Evolutionary conservation across 768 basidiomycete species (phyloP).

Genomic region (Auricularia heimuer): DNA sequence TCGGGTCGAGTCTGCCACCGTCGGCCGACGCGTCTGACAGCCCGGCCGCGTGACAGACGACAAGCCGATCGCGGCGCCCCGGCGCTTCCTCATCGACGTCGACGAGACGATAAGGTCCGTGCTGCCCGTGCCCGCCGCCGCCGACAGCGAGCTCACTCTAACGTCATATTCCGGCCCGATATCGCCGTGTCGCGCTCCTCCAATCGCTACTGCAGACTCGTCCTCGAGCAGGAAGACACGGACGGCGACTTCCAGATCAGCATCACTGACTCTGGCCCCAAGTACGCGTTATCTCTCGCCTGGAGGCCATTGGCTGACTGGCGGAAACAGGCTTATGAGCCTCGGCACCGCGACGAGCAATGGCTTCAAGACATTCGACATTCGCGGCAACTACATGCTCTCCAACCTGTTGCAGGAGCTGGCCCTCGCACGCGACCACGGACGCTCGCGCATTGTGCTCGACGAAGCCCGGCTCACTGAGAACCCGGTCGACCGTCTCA

Average conservation of each 20-base stretch:
- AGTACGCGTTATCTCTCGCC: neutral
- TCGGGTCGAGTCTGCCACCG: neutral
- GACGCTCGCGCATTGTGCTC: slow-evolving; percentile 92
- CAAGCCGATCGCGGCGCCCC: slow-evolving; percentile 65
- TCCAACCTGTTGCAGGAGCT: slow-evolving; percentile 98
- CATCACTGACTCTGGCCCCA: neutral
- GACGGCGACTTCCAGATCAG: slow-evolving; percentile 80
- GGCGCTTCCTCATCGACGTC: slow-evolving; percentile 93
- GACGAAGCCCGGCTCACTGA: slow-evolving; percentile 96
- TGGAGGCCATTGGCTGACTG: neutral
- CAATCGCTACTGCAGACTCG: slow-evolving; percentile 29
- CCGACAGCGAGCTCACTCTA: neutral
- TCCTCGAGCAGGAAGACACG: slow-evolving; percentile 96
- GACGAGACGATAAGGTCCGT: slow-evolving; percentile 82
- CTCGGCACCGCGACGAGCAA: slow-evolving; percentile 96
- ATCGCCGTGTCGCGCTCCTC: neutral
- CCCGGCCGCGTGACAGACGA: slow-evolving; percentile 38
- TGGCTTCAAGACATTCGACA: slow-evolving; percentile 96
- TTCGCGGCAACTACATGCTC: slow-evolving; percentile 98
- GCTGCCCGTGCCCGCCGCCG: neutral
- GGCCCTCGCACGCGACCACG: slow-evolving; percentile 90
- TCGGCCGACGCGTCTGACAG: slow-evolving; percentile 1
- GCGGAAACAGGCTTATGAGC: slow-evolving; percentile 88
- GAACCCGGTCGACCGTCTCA: slow-evolving; percentile 93
- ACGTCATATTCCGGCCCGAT: neutral